These are phyloP conservation scores for Cichorium intybus DNA, from an alignment of 140 eudicot species.

Conservation along the genomic window DNA sequence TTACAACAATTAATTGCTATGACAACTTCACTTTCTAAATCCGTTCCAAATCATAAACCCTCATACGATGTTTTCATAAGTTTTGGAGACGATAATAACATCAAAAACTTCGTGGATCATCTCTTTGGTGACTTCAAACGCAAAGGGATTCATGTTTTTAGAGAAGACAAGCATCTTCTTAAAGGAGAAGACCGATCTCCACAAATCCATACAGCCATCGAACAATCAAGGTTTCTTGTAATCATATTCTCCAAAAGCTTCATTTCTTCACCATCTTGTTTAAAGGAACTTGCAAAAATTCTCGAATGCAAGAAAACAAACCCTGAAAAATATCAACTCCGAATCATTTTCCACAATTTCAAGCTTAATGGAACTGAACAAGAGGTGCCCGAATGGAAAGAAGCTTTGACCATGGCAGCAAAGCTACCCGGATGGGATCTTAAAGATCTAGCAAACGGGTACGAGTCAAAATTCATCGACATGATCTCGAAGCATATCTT, in stretches of 20 bases:
- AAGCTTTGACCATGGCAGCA: constrained; percentile 19
- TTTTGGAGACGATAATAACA: constrained; percentile 20
- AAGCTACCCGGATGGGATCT: constrained; percentile 33
- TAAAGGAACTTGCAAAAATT: constrained; percentile 23
- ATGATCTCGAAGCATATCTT: constrained; percentile 26
- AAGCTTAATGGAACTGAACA: constrained; percentile 8
- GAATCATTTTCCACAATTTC: constrained; percentile 10
- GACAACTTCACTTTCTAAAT: constrained; percentile 10
- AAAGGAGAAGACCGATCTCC: constrained; percentile 22
- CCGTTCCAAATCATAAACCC: constrained; percentile 9
- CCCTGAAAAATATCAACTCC: constrained; percentile 6
- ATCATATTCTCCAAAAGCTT: constrained; percentile 30
- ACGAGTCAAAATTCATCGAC: constrained; percentile 31
- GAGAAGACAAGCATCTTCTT: constrained; percentile 16
- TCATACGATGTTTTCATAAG: constrained; percentile 30
- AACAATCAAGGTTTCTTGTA: constrained; percentile 28
- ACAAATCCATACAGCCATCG: constrained; percentile 27
- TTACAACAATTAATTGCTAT: constrained; percentile 8
- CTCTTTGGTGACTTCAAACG: constrained; percentile 24
- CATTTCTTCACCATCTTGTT: constrained; percentile 24
- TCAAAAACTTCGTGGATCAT: constrained; percentile 26
- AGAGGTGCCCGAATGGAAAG: constrained; percentile 18
- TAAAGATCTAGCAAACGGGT: constrained; percentile 24
- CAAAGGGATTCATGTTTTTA: constrained; percentile 33
- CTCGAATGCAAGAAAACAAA: constrained; percentile 26